phyloP scores from a whole-genome alignment of 345 rosid species.

The Odontarrhena argentea region DNA sequence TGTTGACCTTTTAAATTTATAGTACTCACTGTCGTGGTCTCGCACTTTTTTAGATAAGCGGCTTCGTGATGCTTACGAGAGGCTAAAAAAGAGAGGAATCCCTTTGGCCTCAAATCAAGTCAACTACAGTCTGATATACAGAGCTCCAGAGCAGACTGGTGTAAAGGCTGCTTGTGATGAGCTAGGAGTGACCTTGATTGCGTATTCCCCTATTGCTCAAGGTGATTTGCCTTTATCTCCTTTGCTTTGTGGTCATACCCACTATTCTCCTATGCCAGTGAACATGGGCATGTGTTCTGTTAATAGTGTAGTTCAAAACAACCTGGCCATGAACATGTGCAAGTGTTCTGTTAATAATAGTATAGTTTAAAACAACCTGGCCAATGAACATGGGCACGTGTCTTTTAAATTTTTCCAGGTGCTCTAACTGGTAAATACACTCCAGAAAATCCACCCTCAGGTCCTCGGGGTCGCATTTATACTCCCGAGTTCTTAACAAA shows the following conservation, averaged over 20 bases:
- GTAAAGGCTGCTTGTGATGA: slow-evolving; percentile 93
- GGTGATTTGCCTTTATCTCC: slow-evolving; percentile 50
- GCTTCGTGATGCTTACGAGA: slow-evolving; percentile 73
- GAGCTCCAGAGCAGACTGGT: slow-evolving; percentile 82
- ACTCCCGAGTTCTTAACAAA: slow-evolving; percentile 69
- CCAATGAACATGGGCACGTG: background rate
- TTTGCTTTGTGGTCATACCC: slow-evolving; percentile 10
- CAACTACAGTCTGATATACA: slow-evolving; percentile 91
- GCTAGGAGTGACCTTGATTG: slow-evolving; percentile 89
- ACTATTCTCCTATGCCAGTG: slow-evolving; percentile 15
- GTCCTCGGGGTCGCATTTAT: slow-evolving; percentile 81
- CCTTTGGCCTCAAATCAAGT: slow-evolving; percentile 97
- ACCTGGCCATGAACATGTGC: background rate
- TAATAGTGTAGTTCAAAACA: background rate
- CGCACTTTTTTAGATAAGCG: slow-evolving; percentile 57
- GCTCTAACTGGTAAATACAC: slow-evolving; percentile 94
- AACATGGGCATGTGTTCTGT: background rate
- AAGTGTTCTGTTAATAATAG: background rate
- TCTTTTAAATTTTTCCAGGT: slow-evolving; percentile 49
- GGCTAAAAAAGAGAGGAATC: slow-evolving; percentile 86
- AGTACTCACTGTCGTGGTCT: background rate
- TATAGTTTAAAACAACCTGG: slow-evolving; percentile 7
- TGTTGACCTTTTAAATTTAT: background rate
- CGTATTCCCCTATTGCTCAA: slow-evolving; percentile 93
- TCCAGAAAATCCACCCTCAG: slow-evolving; percentile 80